A percentile compares a stretch with the other conserved stretches of the same genome.
These are phyloP conservation scores for Aspergillus awamori DNA, from an alignment of 2,329 filamentous ascomycete genomes.

Conservation along the genomic window DNA sequence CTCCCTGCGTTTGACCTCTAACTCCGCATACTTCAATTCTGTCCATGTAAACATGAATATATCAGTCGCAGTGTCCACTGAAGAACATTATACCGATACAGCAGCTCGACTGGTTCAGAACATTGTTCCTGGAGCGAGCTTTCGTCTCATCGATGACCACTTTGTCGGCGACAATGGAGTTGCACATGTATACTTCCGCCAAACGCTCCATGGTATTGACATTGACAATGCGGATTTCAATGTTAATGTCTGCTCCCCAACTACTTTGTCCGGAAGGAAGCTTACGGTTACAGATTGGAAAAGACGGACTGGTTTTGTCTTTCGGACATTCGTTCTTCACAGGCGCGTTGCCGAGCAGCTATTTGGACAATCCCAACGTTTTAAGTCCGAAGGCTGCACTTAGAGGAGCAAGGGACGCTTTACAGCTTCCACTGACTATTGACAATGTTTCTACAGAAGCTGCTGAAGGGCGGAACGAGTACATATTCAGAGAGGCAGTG, in stretches of 20 bases:
- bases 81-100: conserved; percentile 12
- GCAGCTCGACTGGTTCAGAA: conserved; percentile 13
- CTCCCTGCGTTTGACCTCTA: not conserved
- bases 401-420: not conserved
- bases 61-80: not conserved
- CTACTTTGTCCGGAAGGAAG: no score
- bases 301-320: conserved; percentile 20
- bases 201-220: conserved; percentile 19
- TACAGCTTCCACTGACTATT: conserved; percentile 11
- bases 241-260: conserved; percentile 18
- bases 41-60: no score
- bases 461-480: conserved; percentile 1
- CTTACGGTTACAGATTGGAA: conserved; percentile 12
- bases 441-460: conserved; percentile 4
- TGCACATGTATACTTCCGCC: conserved; percentile 21
- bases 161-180: conserved; percentile 21
- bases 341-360: conserved; percentile 9
- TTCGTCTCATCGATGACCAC: conserved; percentile 19
- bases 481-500: conserved; percentile 12
- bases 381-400: conserved; percentile 15
- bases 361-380: conserved; percentile 3
- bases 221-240: conserved; percentile 23
- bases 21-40: not conserved
- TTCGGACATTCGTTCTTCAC: conserved; percentile 22
- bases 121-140: conserved; percentile 8